These are phyloP conservation scores for Talaromyces atroroseus DNA, from an alignment of 2,329 filamentous ascomycete genomes.

Conservation along the genomic window DNA sequence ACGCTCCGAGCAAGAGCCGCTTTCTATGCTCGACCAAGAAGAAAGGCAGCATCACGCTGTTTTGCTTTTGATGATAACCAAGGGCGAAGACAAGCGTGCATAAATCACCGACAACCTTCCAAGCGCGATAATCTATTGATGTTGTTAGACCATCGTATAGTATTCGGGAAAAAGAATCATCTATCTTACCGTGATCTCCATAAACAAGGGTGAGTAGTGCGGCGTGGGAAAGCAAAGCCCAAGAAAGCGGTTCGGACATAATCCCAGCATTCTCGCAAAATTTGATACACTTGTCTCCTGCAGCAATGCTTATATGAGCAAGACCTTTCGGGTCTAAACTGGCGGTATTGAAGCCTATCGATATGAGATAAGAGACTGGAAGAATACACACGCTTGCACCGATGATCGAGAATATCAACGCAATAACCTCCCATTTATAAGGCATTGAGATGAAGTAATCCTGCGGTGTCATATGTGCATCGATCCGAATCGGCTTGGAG, in stretches of 20 bases:
- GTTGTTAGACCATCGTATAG: neutral
- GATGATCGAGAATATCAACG: slow-evolving; percentile 18
- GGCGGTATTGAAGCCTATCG: slow-evolving; percentile 1
- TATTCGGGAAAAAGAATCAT: neutral
- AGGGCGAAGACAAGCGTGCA: slow-evolving; percentile 14
- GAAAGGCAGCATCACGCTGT: slow-evolving; percentile 16
- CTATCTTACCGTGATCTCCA: slow-evolving; percentile 16
- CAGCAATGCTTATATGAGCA: slow-evolving; percentile 13
- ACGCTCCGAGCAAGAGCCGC: slow-evolving; percentile 21
- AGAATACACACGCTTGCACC: slow-evolving; percentile 16
- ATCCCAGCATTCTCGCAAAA: slow-evolving; percentile 22
- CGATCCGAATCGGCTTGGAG: slow-evolving; percentile 13
- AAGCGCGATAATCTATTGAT: slow-evolving; percentile 15
- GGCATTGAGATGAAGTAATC: slow-evolving; percentile 17
- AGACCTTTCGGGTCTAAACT: slow-evolving; percentile 14
- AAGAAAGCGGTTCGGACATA: slow-evolving; percentile 24
- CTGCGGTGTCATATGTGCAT: slow-evolving; percentile 18
- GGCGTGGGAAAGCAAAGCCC: slow-evolving; percentile 22
- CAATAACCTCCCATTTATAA: slow-evolving; percentile 22
- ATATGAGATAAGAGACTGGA: slow-evolving; percentile 10
- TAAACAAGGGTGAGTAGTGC: slow-evolving; percentile 20
- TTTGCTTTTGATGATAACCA: slow-evolving; percentile 12
- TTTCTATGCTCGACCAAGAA: slow-evolving; percentile 25
- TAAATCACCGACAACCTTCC: slow-evolving; percentile 16
- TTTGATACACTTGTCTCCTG: slow-evolving; percentile 26